Evolutionary conservation across 139 green algal genomes (phyloP).

Genomic region (Tetradesmus lagerheimii): DNA sequence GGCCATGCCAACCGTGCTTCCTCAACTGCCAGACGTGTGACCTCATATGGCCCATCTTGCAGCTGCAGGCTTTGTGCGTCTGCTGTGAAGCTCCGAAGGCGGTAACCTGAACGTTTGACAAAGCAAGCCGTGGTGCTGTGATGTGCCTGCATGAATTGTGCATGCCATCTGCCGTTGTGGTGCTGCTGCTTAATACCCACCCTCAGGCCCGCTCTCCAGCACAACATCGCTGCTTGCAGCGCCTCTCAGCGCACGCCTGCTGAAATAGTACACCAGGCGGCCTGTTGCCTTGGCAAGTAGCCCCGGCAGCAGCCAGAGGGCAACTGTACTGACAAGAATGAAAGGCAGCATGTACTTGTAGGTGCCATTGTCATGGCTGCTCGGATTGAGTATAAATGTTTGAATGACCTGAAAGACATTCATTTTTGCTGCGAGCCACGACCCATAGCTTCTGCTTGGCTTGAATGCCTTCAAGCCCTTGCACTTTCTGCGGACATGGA

Average conservation of each 20-base stretch:
- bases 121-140: neutral
- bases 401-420: neutral
- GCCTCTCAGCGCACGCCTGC: neutral
- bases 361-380: neutral
- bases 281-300: neutral
- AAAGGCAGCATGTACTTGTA: neutral
- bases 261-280: neutral
- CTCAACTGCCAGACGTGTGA: conserved; percentile 1
- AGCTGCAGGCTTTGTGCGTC: conserved; percentile 13
- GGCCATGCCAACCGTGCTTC: conserved; percentile 20
- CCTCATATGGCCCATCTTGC: neutral
- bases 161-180: neutral
- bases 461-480: neutral
- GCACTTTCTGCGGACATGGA: neutral
- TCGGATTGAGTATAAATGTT: neutral
- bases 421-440: neutral
- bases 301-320: neutral
- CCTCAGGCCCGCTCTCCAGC: neutral
- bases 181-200: neutral
- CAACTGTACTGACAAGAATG: neutral
- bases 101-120: neutral
- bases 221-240: neutral
- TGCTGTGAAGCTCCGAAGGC: neutral
- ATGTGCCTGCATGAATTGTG: neutral
- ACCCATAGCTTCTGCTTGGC: neutral